Percentiles rank a stretch among this genome's conserved stretches.
These are phyloP conservation scores for Hypericum androsaemum DNA, from an alignment of 345 rosid genomes.

Conservation along the genomic window DNA sequence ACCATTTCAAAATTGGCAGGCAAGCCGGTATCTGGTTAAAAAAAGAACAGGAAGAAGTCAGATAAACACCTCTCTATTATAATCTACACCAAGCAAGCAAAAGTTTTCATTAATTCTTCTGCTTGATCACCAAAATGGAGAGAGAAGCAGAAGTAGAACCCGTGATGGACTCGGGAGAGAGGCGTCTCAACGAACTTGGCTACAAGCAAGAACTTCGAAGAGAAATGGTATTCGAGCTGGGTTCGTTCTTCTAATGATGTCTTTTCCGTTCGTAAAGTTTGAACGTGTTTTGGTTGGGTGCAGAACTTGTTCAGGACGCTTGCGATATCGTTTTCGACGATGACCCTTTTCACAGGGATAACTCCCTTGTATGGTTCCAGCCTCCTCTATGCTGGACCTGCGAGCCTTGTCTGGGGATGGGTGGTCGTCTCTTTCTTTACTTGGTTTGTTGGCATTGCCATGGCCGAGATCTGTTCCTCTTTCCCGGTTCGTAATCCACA, in stretches of 20 bases:
- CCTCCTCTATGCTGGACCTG: constrained; percentile 50
- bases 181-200: constrained; percentile 19
- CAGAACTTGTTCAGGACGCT: constrained; percentile 55
- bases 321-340: constrained; percentile 54
- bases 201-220: constrained; percentile 20
- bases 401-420: constrained; percentile 63
- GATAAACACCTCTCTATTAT: too few relatives aligned
- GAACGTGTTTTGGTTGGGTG: neutral
- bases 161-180: constrained; percentile 15
- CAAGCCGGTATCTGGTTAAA: too few relatives aligned
- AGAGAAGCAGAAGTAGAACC: too few relatives aligned
- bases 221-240: constrained; percentile 12
- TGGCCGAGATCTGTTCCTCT: constrained; percentile 67
- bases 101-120: too few relatives aligned
- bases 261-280: neutral
- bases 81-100: too few relatives aligned
- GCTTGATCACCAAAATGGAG: too few relatives aligned
- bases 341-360: constrained; percentile 53
- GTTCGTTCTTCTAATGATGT: neutral
- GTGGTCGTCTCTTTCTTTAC: constrained; percentile 55
- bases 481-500: constrained; percentile 30
- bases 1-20: too few relatives aligned
- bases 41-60: too few relatives aligned
- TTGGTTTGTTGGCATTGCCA: constrained; percentile 48
- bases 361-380: constrained; percentile 54